phyloP scores from a whole-genome alignment of 495 filamentous ascomycete species.

The Tuber umbilicatum region DNA sequence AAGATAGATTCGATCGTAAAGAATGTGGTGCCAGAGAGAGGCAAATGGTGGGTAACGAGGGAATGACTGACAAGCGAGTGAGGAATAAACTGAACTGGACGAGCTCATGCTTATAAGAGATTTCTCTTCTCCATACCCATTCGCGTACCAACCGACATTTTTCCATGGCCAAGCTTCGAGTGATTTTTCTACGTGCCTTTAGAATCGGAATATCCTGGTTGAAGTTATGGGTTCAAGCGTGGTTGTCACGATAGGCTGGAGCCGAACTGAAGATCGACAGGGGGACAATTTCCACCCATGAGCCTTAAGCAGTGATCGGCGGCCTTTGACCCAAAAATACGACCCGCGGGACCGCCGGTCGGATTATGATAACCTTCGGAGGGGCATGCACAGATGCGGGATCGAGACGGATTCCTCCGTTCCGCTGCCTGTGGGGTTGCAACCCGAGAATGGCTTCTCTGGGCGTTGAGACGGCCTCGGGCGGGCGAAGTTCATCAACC shows the following conservation, averaged over 20 bases:
- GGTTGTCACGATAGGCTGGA: neutral
- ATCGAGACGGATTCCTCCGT: neutral
- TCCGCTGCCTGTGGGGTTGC: neutral
- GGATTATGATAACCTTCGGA: neutral
- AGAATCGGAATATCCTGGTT: neutral
- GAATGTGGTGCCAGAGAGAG: neutral
- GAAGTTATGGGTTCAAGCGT: neutral
- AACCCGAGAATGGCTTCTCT: neutral
- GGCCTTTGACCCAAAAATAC: neutral
- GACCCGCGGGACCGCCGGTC: neutral
- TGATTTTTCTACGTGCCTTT: neutral
- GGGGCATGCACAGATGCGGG: neutral
- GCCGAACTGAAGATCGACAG: neutral
- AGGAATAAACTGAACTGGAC: neutral
- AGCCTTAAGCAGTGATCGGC: neutral
- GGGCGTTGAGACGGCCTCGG: neutral
- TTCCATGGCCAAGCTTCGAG: neutral
- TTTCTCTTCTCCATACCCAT: neutral
- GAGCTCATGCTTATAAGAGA: neutral
- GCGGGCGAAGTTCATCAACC: neutral
- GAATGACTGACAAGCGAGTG: neutral
- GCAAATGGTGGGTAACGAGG: neutral
- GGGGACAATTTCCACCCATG: neutral
- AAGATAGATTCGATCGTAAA: neutral
- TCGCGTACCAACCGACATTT: neutral